Base-by-base conservation (phyloP, 495 filamentous ascomycete genomes). In the Penicillium cinerascens region DNA sequence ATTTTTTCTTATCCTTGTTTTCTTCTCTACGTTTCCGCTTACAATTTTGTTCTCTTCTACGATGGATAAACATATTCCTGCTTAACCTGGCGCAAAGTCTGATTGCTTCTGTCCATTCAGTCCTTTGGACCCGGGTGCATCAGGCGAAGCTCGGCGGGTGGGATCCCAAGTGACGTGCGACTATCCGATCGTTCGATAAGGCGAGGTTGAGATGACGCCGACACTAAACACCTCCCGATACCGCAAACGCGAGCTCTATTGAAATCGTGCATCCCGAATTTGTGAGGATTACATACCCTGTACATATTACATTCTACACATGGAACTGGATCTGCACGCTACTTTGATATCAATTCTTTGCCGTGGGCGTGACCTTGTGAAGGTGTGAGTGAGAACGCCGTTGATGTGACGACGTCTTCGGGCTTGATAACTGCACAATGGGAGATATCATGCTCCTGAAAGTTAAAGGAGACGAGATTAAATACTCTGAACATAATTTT, bases 241-340 rank as follows among this genome's bases (percentile, higher is more conserved):
- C 6, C 36, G 22, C 16, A 22, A 36, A 8, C 29, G 17, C 33
- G 37, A 44, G 42, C 51, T 54, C 43, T 15, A 42, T 43, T 54
- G 39, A 26, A 27, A 9, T 45, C 39, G 6, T 41, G 9, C 8
- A 47, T 38, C 21, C 27, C 9, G 49, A 40, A 43, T 56, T 26
- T 54, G 13, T 42, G 43, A 52, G 46, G 47, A 59, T 59, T 48
- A 38, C 56, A 54, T 59, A 39, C 20, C 45, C 23, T 59, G 47
- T 59, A 51, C n/a, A 59, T 55, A 59, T 51, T 47, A 36, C 25
- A 11, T 43, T 35, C 33, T 51, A 22, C 35, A 41, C 16, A 45
- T 45, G 37, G 48, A 56, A 46, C 53, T 51, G 47, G 42, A 50
- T 47, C 46, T 37, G 15, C 36, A 45, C 50, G 6, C 18, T 25